Conservation (phyloP, 2,329 filamentous ascomycete species). For the Peltaster fructicola region DNA sequence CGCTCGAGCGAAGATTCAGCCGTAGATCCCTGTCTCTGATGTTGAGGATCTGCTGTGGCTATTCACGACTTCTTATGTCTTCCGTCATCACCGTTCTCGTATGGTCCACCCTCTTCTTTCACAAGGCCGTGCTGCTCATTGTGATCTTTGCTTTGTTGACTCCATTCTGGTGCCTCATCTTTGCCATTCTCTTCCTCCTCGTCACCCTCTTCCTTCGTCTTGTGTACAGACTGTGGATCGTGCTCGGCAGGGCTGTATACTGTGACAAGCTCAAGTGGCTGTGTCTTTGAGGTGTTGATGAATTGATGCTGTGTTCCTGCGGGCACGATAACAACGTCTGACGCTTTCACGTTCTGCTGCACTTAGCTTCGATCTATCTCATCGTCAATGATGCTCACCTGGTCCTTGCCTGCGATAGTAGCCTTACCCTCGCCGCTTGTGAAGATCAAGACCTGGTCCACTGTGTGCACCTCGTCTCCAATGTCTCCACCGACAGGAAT, state of each 20-base stretch:
- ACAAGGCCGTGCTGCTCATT: slow-evolving; percentile 41
- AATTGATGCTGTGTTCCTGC: slow-evolving; percentile 51
- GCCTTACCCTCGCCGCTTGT: slow-evolving; percentile 41
- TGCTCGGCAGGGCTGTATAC: slow-evolving; percentile 48
- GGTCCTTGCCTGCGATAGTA: slow-evolving; percentile 40
- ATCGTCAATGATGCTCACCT: slow-evolving; percentile 16
- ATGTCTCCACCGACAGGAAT: slow-evolving; percentile 46
- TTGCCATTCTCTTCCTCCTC: slow-evolving; percentile 42
- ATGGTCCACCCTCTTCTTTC: slow-evolving; percentile 24
- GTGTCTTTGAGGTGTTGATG: slow-evolving; percentile 38
- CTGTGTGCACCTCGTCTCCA: slow-evolving; percentile 48
- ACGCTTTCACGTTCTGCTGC: slow-evolving; percentile 30
- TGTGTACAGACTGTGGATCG: slow-evolving; percentile 39
- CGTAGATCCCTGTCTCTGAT: no score
- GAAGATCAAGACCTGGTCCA: slow-evolving; percentile 48
- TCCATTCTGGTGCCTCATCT: slow-evolving; percentile 45
- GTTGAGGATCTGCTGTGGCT: no score
- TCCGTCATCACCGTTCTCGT: slow-evolving; percentile 20
- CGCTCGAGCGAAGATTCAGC: no score
- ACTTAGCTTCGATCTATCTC: slow-evolving; percentile 1
- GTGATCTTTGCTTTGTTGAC: slow-evolving; percentile 35
- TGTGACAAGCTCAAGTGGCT: slow-evolving; percentile 43
- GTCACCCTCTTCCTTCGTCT: slow-evolving; percentile 46
- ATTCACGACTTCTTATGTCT: slow-evolving; percentile 17
- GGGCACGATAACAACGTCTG: slow-evolving; percentile 43